Conservation (phyloP, 495 filamentous ascomycete genomes). For the Talaromyces liani region DNA sequence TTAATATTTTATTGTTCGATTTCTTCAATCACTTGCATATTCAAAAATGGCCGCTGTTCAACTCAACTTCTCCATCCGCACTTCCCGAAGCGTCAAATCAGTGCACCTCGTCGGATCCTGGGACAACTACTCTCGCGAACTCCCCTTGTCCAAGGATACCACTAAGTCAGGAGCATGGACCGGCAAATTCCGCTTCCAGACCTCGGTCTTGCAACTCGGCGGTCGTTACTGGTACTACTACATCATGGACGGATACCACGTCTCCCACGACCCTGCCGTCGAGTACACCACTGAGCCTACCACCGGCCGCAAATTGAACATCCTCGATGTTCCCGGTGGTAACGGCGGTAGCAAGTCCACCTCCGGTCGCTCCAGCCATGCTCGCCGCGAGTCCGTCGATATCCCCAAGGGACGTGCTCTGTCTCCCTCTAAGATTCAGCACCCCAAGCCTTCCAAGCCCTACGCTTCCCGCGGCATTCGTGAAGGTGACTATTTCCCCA, state of each 20-base stretch:
- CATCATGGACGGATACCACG: constrained; percentile 99
- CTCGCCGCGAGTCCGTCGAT: constrained; percentile 39
- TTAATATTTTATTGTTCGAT: constrained; percentile 18
- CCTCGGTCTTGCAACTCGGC: constrained; percentile 70
- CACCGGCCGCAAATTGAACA: constrained; percentile 88
- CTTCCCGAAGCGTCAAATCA: constrained; percentile 93
- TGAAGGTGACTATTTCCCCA: constrained; percentile 62
- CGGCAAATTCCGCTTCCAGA: constrained; percentile 94
- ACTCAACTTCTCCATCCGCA: constrained; percentile 85
- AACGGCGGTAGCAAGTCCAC: constrained; percentile 17
- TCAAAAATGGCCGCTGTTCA: constrained; percentile 76
- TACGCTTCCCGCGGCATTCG: constrained; percentile 79
- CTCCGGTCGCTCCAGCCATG: constrained; percentile 16
- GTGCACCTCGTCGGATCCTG: constrained; percentile 96
- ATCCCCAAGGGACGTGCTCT: constrained; percentile 82
- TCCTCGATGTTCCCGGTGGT: constrained; percentile 57
- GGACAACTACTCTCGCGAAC: constrained; percentile 93
- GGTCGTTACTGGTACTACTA: constrained; percentile 99
- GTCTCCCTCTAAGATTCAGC: constrained; percentile 80
- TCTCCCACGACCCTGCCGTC: constrained; percentile 92
- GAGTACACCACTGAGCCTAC: constrained; percentile 90
- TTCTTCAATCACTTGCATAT: constrained; percentile 30
- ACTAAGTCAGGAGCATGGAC: constrained; percentile 82
- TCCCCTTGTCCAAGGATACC: constrained; percentile 82
- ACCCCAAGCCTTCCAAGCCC: constrained; percentile 83